Base-by-base conservation (phyloP, 2,329 filamentous ascomycete species). In the Pseudogymnoascus sp. region DNA sequence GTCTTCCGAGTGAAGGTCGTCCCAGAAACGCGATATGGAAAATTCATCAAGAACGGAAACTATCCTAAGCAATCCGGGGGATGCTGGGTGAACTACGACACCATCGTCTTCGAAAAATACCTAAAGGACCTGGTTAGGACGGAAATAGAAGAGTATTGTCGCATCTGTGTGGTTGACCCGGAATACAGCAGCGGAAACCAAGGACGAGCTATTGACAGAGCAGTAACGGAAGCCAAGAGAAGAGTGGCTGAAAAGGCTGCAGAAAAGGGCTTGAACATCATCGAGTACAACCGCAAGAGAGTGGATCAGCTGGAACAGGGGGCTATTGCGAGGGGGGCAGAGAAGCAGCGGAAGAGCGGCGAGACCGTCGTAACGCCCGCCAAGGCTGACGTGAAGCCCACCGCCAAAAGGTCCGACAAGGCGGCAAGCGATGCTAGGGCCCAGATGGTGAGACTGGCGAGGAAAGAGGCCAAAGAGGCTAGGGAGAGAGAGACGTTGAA, bases 1-100 rank as follows among this genome's bases (percentile, higher is more conserved):
- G 86, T 85, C 80, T 87, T 88, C 70, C 77, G 85, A 0, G 83
- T 87, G 62, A 87, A 87, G 70, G 77, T 88, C 0, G 79, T 84
- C 0, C 77, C 82, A 5, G 79, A 85, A 68, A 87, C 84, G 0
- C 80, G 84, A 2, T 84, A 87, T 68, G 85, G 85, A 2, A 80
- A 82, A 0, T 79, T 78, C 31, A 75, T 85, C 1, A 17, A 10
- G 6, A 77, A 82, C 33, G 84, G 83, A 37, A 87, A 87, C 70
- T 87, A 86, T 62, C 85, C 85, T 0, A 72, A 73, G 1, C 84
- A 84, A 1, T 81, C 84, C 1, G 85, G 85, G 11, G 83, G 82
- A 1, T 71, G 87, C 0, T 88, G 85, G 85, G 83, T 88, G 38
- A 75, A 80, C 5, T 87, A 84, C 66, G 83, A 88, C 13, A 83